These are phyloP conservation scores for Solanum stenotomum DNA, from an alignment of 257 asterid genomes.

Conservation along the genomic window DNA sequence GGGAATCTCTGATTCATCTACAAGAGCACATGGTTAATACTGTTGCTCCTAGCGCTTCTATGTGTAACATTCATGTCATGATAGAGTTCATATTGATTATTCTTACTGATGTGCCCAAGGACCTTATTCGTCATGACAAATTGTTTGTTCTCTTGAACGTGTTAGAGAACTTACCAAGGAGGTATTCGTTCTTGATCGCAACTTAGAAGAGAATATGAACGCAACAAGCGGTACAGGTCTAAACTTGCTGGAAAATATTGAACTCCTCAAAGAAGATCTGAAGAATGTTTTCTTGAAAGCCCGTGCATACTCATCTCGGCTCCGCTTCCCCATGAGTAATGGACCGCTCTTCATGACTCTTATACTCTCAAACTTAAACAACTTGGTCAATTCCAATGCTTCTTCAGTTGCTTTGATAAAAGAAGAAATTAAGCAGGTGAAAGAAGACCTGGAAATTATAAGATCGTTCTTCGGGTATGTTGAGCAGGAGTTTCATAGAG, in stretches of 20 bases:
- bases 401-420: background rate
- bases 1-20: background rate
- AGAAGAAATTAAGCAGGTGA: background rate
- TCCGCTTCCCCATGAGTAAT: background rate
- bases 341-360: background rate
- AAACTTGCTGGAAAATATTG: background rate
- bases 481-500: background rate
- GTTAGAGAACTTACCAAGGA: background rate
- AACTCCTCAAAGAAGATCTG: background rate
- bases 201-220: background rate
- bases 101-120: background rate
- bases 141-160: background rate
- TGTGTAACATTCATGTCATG: background rate
- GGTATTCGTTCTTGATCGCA: background rate
- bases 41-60: background rate
- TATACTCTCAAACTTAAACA: background rate
- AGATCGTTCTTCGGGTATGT: background rate
- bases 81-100: background rate
- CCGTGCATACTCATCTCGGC: background rate
- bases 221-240: background rate
- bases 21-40: background rate
- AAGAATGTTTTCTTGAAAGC: background rate
- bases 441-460: background rate
- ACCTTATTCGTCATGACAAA: background rate
- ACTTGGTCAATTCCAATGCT: background rate